A percentile compares a stretch with the other conserved stretches of the same genome.
Conservation (phyloP, 2,329 filamentous ascomycete genomes). For the Exophiala aquamarina region DNA sequence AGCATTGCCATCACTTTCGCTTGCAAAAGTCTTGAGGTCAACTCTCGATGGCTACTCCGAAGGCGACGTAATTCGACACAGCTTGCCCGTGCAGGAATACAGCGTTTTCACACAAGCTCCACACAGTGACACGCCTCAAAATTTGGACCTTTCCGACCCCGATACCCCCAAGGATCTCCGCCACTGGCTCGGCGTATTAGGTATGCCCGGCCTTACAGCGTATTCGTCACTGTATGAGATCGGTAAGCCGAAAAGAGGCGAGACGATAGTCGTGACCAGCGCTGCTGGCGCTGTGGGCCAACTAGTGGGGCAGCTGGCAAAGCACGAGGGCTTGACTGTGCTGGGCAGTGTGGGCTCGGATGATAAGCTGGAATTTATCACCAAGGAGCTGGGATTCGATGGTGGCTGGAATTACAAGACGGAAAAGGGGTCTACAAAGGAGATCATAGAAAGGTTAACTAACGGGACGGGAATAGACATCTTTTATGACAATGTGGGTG, state of each 20-base stretch:
- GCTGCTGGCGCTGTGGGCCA: slow-evolving; percentile 81
- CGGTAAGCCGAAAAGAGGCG: slow-evolving; percentile 71
- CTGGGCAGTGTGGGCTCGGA: slow-evolving; percentile 79
- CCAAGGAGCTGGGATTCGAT: slow-evolving; percentile 68
- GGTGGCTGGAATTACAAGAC: slow-evolving; percentile 86
- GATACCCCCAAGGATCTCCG: slow-evolving; percentile 35
- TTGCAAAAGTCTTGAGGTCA: slow-evolving; percentile 71
- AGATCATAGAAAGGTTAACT: slow-evolving; percentile 68
- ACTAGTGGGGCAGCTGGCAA: slow-evolving; percentile 79
- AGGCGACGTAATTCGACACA: slow-evolving; percentile 63
- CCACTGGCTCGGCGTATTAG: slow-evolving; percentile 72
- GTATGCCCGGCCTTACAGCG: slow-evolving; percentile 76
- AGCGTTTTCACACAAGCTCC: too few species aligned
- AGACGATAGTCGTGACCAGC: slow-evolving; percentile 79
- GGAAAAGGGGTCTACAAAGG: slow-evolving; percentile 58
- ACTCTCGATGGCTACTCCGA: slow-evolving; percentile 61
- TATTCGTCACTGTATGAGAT: slow-evolving; percentile 75
- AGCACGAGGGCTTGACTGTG: slow-evolving; percentile 75
- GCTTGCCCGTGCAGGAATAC: slow-evolving; percentile 69
- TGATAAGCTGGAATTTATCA: slow-evolving; percentile 75
- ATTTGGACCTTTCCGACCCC: slow-evolving; percentile 8
- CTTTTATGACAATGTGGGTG: slow-evolving; percentile 80
- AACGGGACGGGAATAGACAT: slow-evolving; percentile 74
- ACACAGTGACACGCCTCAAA: background rate
- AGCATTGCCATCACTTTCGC: slow-evolving; percentile 63